A percentile compares a stretch with the other conserved stretches of the same genome.
These are phyloP conservation scores for Pelargonium myrrhifolium DNA, from an alignment of 441 rosid species.

Conservation along the genomic window DNA sequence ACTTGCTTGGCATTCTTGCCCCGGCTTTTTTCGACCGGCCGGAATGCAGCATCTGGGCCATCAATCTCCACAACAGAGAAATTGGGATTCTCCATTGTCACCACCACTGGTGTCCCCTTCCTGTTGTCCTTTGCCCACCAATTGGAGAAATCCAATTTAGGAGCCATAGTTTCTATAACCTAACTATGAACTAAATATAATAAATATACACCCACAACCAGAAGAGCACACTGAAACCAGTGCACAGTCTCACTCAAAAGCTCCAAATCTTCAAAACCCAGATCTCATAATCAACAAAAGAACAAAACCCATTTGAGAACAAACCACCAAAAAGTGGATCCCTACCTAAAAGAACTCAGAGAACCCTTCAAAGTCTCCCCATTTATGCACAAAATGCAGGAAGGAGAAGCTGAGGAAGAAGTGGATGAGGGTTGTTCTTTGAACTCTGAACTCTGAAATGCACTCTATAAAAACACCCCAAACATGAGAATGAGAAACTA, in stretches of 20 bases:
- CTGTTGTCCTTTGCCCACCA: conserved; percentile 5
- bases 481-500: neutral
- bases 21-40: conserved; percentile 73
- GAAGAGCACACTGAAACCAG: neutral
- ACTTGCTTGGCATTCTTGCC: conserved; percentile 87
- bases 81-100: conserved; percentile 81
- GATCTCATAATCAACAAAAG: conserved; percentile 5
- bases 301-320: conserved; percentile 3
- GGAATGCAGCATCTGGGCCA: conserved; percentile 79
- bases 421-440: neutral
- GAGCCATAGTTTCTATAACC: conserved; percentile 38
- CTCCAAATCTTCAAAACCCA: conserved; percentile 7
- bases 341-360: neutral
- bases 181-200: too few relatives aligned
- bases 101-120: conserved; percentile 70
- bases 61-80: conserved; percentile 74
- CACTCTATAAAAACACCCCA: neutral
- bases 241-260: too few relatives aligned
- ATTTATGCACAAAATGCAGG: neutral
- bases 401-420: neutral
- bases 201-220: neutral
- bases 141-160: conserved; percentile 58
- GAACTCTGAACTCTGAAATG: neutral
- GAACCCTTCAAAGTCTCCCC: neutral
- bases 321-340: neutral